Base-by-base conservation (phyloP, 2,329 filamentous ascomycete species). In the Alternaria sp. region DNA sequence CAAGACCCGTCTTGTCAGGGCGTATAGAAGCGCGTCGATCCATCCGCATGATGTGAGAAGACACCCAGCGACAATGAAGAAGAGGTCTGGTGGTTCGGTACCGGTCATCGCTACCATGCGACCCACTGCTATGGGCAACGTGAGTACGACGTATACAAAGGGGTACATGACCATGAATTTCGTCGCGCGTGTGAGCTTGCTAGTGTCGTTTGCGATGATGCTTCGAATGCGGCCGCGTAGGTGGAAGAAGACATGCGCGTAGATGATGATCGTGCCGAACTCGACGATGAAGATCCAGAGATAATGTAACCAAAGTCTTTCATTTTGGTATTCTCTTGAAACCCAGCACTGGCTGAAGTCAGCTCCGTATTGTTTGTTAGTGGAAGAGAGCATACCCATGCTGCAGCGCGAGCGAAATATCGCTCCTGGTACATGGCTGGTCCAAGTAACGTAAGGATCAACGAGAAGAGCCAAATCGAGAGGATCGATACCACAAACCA, bases 131-230 rank as follows among this genome's bases (percentile, higher is more conserved):
- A 92, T 81, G 0, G 89, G 89, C 0, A 88, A 81, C 0, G 89
- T 91, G 64, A 89, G 87, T 18, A 89, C 59, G 3, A 90, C 82
- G 73, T 91, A 91, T 60, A 89, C 88, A 62, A 88, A 72, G 0
- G 89, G 89, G 63, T 91, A 91, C 53, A 65, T 51, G 39, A 90
- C 75, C 84, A 86, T 86, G 68, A 90, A 88, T 3, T 85, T 80
- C 11, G 82, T 81, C 20, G 83, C 81, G 18, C 76, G 68, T 7
- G 72, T 73, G 16, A 79, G 70, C 51, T 75, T 78, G 26, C 57
- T 67, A n/a, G 73, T 75, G 51, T 77, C 70, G 54, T 77, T 75
- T 56, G 70, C 67, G 7, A 75, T 67, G 49, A 79, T 72, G 60
- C 75, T 75, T 34, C 75, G 71, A 34, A 85, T 80, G 24, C 80